A percentile compares a stretch with the other conserved stretches of the same genome.
phyloP scores from a whole-genome alignment of 257 asterid species.

The Ehretia macrophylla region DNA sequence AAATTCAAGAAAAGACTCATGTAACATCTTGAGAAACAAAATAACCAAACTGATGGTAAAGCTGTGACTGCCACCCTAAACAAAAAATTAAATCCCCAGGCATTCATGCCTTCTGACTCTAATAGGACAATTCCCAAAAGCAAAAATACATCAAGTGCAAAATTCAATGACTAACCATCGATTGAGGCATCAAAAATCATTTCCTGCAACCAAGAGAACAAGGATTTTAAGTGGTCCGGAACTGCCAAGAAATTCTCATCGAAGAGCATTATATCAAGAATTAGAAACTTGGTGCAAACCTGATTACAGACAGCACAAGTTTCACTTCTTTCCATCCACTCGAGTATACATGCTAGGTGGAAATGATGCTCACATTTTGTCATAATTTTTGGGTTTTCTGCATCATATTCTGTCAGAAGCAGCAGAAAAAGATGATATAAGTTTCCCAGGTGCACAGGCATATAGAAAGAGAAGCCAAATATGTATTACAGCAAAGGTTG shows the following conservation, averaged over 20 bases:
- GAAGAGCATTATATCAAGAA: background rate
- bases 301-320: slow-evolving; percentile 87
- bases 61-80: slow-evolving; percentile 17
- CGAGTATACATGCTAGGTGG: slow-evolving; percentile 89
- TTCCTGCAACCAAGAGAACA: slow-evolving; percentile 45
- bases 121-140: slow-evolving; percentile 9
- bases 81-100: slow-evolving; percentile 11
- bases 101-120: too few species aligned
- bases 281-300: slow-evolving; percentile 33
- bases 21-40: slow-evolving; percentile 19
- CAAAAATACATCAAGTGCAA: slow-evolving; percentile 8
- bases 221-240: background rate
- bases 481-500: slow-evolving; percentile 5
- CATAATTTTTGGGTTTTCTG: slow-evolving; percentile 75
- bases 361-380: slow-evolving; percentile 90
- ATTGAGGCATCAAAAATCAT: slow-evolving; percentile 53
- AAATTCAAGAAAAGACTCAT: slow-evolving; percentile 20
- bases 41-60: slow-evolving; percentile 21
- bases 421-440: background rate
- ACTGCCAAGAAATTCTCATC: background rate
- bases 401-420: slow-evolving; percentile 69
- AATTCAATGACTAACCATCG: slow-evolving; percentile 31
- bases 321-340: slow-evolving; percentile 97
- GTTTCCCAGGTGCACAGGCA: background rate
- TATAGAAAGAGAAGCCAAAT: background rate